Percentiles rank a stretch among this genome's conserved stretches.
phyloP scores from a whole-genome alignment of 2,329 filamentous ascomycete genomes.

The Lecanicillium sp. region DNA sequence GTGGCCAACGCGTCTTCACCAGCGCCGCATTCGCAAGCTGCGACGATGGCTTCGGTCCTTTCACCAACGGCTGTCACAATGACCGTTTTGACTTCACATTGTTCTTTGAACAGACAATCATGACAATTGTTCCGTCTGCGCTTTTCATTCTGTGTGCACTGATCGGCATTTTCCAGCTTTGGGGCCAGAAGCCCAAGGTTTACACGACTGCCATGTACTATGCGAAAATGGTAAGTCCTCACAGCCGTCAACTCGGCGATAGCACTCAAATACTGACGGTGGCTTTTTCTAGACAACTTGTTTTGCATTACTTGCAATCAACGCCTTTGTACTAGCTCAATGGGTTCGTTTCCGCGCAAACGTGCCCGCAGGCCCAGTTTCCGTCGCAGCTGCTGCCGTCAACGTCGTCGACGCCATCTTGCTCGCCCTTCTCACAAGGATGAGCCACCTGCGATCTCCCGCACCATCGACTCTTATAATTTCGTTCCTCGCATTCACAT shows the following conservation, averaged over 20 bases:
- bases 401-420: conserved; percentile 23
- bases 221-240: conserved; percentile 1
- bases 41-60: conserved; percentile 1
- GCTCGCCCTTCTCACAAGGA: conserved; percentile 23
- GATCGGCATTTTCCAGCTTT: neutral
- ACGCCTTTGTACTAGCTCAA: neutral
- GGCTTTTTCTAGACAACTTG: neutral
- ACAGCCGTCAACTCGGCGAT: no score
- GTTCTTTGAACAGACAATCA: conserved; percentile 2
- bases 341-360: neutral
- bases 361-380: neutral
- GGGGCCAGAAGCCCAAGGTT: neutral
- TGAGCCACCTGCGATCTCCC: conserved; percentile 27
- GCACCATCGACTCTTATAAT: conserved; percentile 34
- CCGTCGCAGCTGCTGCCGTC: conserved; percentile 19
- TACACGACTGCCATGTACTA: neutral
- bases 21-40: neutral
- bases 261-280: neutral
- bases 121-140: conserved; percentile 2
- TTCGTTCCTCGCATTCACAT: conserved; percentile 31
- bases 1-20: neutral
- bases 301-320: neutral
- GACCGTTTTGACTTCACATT: conserved; percentile 10
- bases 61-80: neutral
- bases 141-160: neutral